phyloP scores from a whole-genome alignment of 768 basidiomycete genomes.

The Pholiota microspora region DNA sequence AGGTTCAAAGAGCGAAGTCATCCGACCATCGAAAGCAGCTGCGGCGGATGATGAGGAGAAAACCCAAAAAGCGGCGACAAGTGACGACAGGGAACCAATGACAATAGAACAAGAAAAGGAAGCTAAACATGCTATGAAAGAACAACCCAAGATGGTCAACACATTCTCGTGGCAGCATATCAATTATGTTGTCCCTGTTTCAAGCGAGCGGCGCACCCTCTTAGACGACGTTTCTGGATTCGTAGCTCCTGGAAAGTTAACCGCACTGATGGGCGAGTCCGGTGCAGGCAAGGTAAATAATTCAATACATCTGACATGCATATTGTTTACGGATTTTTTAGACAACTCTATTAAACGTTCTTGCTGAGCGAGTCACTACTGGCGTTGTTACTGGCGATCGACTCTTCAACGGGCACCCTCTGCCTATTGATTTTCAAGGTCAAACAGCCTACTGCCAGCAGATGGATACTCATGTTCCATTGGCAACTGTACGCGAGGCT shows the following conservation, averaged over 20 bases:
- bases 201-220: conserved; percentile 45
- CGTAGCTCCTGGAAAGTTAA: conserved; percentile 79
- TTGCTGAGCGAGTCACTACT: conserved; percentile 46
- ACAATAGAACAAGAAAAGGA: conserved; percentile 20
- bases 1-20: conserved; percentile 34
- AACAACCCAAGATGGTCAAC: conserved; percentile 45
- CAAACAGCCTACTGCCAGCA: conserved; percentile 89
- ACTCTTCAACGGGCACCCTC: conserved; percentile 52
- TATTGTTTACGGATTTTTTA: background rate
- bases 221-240: conserved; percentile 77
- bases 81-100: conserved; percentile 10
- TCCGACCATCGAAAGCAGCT: conserved; percentile 30
- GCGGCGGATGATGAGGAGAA: conserved; percentile 35
- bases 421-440: conserved; percentile 58
- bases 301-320: conserved; percentile 11
- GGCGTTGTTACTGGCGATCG: conserved; percentile 51
- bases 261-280: conserved; percentile 70
- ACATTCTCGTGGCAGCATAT: conserved; percentile 82
- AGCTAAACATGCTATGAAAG: conserved; percentile 31
- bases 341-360: conserved; percentile 60
- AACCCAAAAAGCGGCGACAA: background rate
- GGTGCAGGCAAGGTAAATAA: conserved; percentile 46
- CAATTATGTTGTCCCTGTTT: conserved; percentile 60
- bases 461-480: conserved; percentile 75
- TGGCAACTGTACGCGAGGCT: conserved; percentile 78